Evolutionary conservation across 1,139 yeast genomes (phyloP).

Genomic region (Candida buenavistaensis): DNA sequence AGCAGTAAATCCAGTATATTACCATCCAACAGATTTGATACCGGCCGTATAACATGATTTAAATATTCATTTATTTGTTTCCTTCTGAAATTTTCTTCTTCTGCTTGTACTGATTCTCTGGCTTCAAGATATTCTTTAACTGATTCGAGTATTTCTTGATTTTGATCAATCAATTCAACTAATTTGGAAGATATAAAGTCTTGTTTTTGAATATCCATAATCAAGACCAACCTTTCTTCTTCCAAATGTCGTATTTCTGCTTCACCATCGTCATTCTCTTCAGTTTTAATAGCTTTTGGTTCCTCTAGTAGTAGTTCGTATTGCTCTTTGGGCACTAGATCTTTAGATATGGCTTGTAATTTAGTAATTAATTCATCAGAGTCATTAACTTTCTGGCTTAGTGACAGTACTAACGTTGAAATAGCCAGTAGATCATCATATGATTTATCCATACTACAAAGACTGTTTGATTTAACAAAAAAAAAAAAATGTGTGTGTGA

Average conservation of each 20-base stretch:
- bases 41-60: slow-evolving; percentile 15
- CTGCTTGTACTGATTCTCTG: slow-evolving; percentile 18
- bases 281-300: slow-evolving; percentile 1
- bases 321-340: slow-evolving; percentile 22
- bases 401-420: slow-evolving; percentile 20
- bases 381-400: slow-evolving; percentile 22
- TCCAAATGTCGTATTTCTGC: slow-evolving; percentile 24
- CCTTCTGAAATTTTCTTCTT: slow-evolving; percentile 14
- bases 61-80: slow-evolving; percentile 15
- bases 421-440: slow-evolving; percentile 26
- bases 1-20: slow-evolving; percentile 15
- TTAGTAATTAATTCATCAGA: slow-evolving; percentile 21
- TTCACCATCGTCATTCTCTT: slow-evolving; percentile 5
- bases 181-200: slow-evolving; percentile 37
- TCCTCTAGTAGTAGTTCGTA: slow-evolving; percentile 11
- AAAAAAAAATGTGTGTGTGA: slow-evolving; percentile 4
- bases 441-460: slow-evolving; percentile 24
- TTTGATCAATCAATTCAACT: slow-evolving; percentile 35
- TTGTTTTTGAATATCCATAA: slow-evolving; percentile 47
- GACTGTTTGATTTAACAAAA: too few species aligned
- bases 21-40: slow-evolving; percentile 16
- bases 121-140: slow-evolving; percentile 39
- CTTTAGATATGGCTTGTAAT: slow-evolving; percentile 22
- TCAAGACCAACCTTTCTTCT: slow-evolving; percentile 32
- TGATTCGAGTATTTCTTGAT: slow-evolving; percentile 39